Conservation (phyloP, 305 asterid species). For the Plantago coronopus region DNA sequence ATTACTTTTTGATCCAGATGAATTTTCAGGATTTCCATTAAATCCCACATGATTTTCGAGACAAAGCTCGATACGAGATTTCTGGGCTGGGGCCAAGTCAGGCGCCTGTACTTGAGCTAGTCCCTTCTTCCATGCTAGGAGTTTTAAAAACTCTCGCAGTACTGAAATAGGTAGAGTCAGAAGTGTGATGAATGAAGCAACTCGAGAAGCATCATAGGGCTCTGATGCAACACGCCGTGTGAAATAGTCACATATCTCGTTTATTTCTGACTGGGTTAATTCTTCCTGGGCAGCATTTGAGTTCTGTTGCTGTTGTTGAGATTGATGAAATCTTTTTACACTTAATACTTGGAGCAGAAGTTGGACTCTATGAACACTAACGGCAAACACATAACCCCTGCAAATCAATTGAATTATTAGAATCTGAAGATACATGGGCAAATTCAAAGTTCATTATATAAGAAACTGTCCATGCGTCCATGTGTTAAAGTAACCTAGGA, state of each 20-base stretch:
- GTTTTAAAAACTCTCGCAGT: conserved; percentile 84
- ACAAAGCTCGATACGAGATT: conserved; percentile 90
- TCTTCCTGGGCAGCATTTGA: conserved; percentile 75
- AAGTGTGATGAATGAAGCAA: conserved; percentile 94
- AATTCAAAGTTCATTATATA: not conserved
- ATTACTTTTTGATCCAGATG: conserved; percentile 72
- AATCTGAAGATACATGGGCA: conserved; percentile 21
- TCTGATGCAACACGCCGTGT: conserved; percentile 99
- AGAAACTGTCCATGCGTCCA: not conserved
- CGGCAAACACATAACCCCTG: conserved; percentile 98
- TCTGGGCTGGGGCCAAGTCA: conserved; percentile 73
- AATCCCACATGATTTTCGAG: conserved; percentile 90
- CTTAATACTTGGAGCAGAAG: conserved; percentile 99
- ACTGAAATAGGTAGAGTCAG: conserved; percentile 91
- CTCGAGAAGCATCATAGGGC: conserved; percentile 98
- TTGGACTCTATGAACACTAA: conserved; percentile 97
- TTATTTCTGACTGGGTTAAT: conserved; percentile 79
- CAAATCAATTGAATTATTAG: conserved; percentile 26
- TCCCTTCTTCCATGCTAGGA: conserved; percentile 98
- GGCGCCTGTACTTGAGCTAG: conserved; percentile 75
- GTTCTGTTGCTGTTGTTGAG: conserved; percentile 93
- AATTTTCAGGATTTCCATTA: conserved; percentile 46
- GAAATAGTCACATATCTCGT: conserved; percentile 95
- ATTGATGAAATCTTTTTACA: conserved; percentile 81
- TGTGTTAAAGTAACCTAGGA: too few relatives aligned